These are phyloP conservation scores for Geoglossum glabrum DNA, from an alignment of 495 filamentous ascomycete genomes.

Conservation along the genomic window DNA sequence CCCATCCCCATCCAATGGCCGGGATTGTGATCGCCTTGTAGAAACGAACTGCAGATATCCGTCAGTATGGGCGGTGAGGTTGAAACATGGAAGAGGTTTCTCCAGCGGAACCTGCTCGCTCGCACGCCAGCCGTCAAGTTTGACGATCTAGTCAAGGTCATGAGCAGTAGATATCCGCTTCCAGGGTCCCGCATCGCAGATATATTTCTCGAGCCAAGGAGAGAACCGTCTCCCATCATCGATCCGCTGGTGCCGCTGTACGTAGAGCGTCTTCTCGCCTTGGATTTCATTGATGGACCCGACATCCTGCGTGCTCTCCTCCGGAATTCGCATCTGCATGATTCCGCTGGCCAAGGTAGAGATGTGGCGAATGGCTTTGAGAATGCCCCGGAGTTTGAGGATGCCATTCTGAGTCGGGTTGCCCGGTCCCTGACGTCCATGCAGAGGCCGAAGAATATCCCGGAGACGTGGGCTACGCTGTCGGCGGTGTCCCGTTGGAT, in stretches of 20 bases:
- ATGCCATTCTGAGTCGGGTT: constrained; percentile 31
- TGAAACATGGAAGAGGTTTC: constrained; percentile 27
- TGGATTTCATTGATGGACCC: constrained; percentile 30
- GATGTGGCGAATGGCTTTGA: background rate
- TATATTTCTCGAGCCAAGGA: constrained; percentile 34
- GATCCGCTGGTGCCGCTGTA: constrained; percentile 47
- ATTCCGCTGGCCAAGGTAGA: constrained; percentile 1
- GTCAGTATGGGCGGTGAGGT: background rate
- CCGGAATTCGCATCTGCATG: constrained; percentile 33
- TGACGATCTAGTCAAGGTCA: constrained; percentile 18
- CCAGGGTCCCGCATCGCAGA: constrained; percentile 31
- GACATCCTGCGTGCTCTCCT: constrained; percentile 38
- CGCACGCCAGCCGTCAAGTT: constrained; percentile 29
- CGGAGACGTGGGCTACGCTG: constrained; percentile 16
- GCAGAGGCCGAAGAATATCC: constrained; percentile 11
- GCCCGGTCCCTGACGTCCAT: constrained; percentile 24
- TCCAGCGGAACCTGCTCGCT: constrained; percentile 22
- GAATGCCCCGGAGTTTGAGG: constrained; percentile 22
- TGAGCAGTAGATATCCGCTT: constrained; percentile 25
- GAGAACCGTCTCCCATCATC: constrained; percentile 27
- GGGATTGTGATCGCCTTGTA: background rate
- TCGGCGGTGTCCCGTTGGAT: constrained; percentile 19
- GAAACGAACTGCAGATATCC: background rate
- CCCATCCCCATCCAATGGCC: background rate
- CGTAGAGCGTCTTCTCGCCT: constrained; percentile 35